phyloP scores from a whole-genome alignment of 2,329 filamentous ascomycete species.

The Eurotiales sp. region DNA sequence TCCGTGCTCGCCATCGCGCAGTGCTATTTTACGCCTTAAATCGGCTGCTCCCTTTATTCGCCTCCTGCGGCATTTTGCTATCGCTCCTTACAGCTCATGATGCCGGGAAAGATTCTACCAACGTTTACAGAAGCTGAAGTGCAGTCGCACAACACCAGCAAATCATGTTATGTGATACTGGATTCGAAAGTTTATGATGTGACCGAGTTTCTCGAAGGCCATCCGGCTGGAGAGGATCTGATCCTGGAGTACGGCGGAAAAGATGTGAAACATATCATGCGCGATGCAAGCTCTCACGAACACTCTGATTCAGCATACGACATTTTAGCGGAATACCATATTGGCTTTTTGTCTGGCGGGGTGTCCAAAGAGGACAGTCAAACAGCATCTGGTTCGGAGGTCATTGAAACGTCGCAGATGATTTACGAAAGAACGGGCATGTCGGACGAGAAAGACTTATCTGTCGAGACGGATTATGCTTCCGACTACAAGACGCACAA shows the following conservation, averaged over 20 bases:
- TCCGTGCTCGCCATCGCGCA: neutral
- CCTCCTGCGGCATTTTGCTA: neutral
- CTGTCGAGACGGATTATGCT: constrained; percentile 72
- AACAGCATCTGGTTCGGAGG: constrained; percentile 35
- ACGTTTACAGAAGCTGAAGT: constrained; percentile 79
- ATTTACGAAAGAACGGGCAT: constrained; percentile 68
- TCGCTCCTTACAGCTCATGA: constrained; percentile 37
- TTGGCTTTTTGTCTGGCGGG: constrained; percentile 67
- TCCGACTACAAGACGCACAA: constrained; percentile 85
- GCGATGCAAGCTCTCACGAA: constrained; percentile 74
- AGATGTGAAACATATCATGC: constrained; percentile 77
- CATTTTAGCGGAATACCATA: constrained; percentile 78
- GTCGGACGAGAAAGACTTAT: constrained; percentile 82
- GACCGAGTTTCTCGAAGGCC: constrained; percentile 82
- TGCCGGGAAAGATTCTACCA: constrained; percentile 79
- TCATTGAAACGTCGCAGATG: constrained; percentile 42
- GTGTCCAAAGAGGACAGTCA: constrained; percentile 22
- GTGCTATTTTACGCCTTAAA: constrained; percentile 2
- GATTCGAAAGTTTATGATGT: constrained; percentile 92
- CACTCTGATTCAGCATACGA: constrained; percentile 96
- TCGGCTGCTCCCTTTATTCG: neutral
- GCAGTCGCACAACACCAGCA: constrained; percentile 69
- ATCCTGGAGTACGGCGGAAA: constrained; percentile 87
- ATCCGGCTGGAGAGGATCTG: constrained; percentile 85
- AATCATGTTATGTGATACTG: constrained; percentile 91